These are phyloP conservation scores for Chalciporus sp. DNA, from an alignment of 1,284 basidiomycete genomes.

Conservation along the genomic window DNA sequence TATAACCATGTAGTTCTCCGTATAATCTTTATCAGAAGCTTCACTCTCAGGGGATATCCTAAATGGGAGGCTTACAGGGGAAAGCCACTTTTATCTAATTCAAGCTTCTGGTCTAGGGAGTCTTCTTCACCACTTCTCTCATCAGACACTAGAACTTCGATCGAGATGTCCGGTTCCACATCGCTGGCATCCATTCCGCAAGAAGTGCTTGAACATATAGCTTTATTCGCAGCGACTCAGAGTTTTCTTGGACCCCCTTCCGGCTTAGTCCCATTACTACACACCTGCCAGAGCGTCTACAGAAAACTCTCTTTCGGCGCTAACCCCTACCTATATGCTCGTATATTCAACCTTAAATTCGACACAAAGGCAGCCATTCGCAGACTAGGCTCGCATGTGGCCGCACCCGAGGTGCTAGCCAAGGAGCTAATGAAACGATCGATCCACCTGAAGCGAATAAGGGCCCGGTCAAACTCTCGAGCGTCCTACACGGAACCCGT, in stretches of 20 bases:
- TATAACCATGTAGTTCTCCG: conserved; percentile 2
- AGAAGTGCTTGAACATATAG: conserved; percentile 74
- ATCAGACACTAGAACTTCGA: not conserved
- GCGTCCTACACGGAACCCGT: conserved; percentile 25
- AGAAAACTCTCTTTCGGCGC: conserved; percentile 45
- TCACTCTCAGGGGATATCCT: not conserved
- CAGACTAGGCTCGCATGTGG: conserved; percentile 49
- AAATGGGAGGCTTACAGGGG: not conserved
- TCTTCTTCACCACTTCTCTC: not conserved
- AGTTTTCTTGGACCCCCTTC: conserved; percentile 57
- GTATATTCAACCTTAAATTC: conserved; percentile 69
- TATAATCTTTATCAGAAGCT: not conserved
- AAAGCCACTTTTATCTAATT: not conserved
- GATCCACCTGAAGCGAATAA: conserved; percentile 53
- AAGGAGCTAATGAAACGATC: conserved; percentile 62
- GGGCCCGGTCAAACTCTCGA: conserved; percentile 41
- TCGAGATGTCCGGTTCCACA: conserved; percentile 18
- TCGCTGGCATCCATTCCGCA: conserved; percentile 50
- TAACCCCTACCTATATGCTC: conserved; percentile 70
- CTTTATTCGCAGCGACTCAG: conserved; percentile 52
- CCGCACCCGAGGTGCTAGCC: conserved; percentile 48
- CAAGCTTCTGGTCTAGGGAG: not conserved
- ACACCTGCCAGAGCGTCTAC: conserved; percentile 54
- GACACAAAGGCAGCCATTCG: conserved; percentile 60
- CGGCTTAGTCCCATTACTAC: conserved; percentile 53